These are phyloP conservation scores for Acanthamoeba lugdunensis DNA, from an alignment of 208 protist genomes.

Conservation along the genomic window DNA sequence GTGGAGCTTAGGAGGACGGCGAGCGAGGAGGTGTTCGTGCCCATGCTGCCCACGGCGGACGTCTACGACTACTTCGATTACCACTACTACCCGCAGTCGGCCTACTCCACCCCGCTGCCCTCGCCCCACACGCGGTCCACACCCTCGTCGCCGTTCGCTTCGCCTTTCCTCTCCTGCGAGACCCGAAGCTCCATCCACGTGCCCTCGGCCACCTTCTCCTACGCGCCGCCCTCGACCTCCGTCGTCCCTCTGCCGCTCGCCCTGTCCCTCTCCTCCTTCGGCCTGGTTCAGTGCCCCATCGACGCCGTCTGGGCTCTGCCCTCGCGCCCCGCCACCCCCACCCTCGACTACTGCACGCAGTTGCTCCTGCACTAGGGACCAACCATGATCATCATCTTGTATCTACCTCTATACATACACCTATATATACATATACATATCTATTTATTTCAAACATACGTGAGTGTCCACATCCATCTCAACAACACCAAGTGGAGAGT, in stretches of 20 bases:
- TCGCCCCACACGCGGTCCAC: not conserved
- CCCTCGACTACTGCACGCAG: not conserved
- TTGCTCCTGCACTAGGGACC: not conserved
- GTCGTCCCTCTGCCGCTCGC: not conserved
- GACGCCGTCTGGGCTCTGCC: not conserved
- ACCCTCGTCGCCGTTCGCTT: not conserved
- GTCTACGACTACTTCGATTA: conserved; percentile 30
- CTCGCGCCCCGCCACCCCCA: not conserved
- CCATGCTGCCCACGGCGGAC: not conserved
- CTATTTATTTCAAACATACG: too few relatives aligned
- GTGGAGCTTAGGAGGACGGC: not conserved
- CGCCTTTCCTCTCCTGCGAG: not conserved
- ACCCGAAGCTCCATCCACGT: not conserved
- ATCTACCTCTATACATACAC: too few relatives aligned
- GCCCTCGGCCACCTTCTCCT: not conserved
- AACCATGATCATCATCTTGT: too few relatives aligned
- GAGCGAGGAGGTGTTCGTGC: not conserved
- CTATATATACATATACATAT: too few relatives aligned
- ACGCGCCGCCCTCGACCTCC: too few relatives aligned
- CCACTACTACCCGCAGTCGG: conserved; percentile 21
- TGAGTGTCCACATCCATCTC: too few relatives aligned
- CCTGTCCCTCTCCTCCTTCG: not conserved
- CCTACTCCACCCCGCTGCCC: not conserved
- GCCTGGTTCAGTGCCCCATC: not conserved
- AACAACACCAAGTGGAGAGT: too few relatives aligned